These are phyloP conservation scores for Phanerochaete sordida DNA, from an alignment of 768 basidiomycete species.

Conservation along the genomic window DNA sequence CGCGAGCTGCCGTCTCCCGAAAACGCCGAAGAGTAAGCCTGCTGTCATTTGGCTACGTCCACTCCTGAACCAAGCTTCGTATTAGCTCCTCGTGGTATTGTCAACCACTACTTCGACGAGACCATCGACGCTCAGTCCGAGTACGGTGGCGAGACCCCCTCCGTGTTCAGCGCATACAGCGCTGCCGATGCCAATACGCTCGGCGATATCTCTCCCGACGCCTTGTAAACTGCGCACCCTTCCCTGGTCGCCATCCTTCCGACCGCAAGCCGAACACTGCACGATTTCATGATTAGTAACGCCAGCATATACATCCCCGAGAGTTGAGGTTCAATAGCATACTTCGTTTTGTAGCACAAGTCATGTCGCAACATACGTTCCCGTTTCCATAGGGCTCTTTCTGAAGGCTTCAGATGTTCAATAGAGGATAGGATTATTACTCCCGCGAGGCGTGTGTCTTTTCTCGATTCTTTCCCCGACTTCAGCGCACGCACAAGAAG, in stretches of 20 bases:
- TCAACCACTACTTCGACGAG: constrained; percentile 94
- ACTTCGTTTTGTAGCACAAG: background rate
- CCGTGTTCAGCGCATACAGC: constrained; percentile 59
- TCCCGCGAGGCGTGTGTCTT: background rate
- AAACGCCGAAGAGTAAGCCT: constrained; percentile 85
- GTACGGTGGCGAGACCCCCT: constrained; percentile 67
- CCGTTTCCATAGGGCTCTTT: background rate
- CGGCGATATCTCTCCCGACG: constrained; percentile 70
- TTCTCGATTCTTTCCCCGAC: background rate
- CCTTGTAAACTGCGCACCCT: constrained; percentile 25
- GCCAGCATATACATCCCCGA: background rate
- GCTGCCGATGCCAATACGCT: constrained; percentile 52
- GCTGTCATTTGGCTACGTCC: background rate
- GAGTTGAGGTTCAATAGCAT: no score
- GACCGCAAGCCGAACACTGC: no score
- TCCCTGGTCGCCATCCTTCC: background rate
- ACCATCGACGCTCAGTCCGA: constrained; percentile 71
- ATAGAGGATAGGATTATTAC: background rate
- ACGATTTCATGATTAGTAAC: background rate
- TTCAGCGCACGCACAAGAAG: no score
- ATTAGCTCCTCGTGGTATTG: constrained; percentile 80
- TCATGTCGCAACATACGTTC: no score
- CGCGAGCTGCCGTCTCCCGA: constrained; percentile 82
- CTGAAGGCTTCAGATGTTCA: background rate
- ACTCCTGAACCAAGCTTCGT: constrained; percentile 9